Evolutionary conservation across 371 early-diverging fungal species (phyloP).

Genomic region (Conidiobolus coronatus): DNA sequence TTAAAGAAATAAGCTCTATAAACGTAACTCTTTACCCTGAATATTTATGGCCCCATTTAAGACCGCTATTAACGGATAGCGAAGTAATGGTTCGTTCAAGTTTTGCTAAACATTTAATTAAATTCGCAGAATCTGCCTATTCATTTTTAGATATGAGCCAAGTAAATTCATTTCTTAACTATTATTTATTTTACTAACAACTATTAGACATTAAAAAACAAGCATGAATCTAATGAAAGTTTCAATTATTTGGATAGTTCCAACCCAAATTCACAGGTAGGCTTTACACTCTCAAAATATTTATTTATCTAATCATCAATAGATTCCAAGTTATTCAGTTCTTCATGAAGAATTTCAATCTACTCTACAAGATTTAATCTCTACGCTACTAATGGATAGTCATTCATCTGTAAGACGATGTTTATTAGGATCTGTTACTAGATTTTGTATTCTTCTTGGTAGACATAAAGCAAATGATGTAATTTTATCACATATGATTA

Average conservation of each 20-base stretch:
- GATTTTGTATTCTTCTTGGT: slow-evolving; percentile 66
- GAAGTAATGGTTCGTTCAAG: slow-evolving; percentile 57
- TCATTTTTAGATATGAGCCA: slow-evolving; percentile 47
- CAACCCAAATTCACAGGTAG: neutral
- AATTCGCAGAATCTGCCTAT: slow-evolving; percentile 51
- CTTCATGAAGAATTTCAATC: slow-evolving; percentile 28
- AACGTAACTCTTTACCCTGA: slow-evolving; percentile 75
- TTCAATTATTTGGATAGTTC: neutral
- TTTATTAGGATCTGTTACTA: slow-evolving; percentile 41
- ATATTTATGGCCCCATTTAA: slow-evolving; percentile 57
- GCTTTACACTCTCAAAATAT: too few relatives aligned
- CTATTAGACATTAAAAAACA: neutral
- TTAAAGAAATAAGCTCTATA: slow-evolving; percentile 50
- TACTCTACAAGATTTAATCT: slow-evolving; percentile 45
- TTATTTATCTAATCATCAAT: neutral
- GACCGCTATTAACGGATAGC: slow-evolving; percentile 35
- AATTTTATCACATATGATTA: slow-evolving; percentile 74
- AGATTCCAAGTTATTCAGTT: neutral
- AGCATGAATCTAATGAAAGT: neutral
- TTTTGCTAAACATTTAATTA: slow-evolving; percentile 60
- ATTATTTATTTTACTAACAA: neutral
- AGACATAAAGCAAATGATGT: slow-evolving; percentile 63
- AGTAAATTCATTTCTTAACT: slow-evolving; percentile 6
- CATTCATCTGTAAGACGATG: slow-evolving; percentile 54
- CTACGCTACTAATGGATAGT: slow-evolving; percentile 36